phyloP scores from a whole-genome alignment of 176 grass and related monocot species.

The Saccharum officinarum region DNA sequence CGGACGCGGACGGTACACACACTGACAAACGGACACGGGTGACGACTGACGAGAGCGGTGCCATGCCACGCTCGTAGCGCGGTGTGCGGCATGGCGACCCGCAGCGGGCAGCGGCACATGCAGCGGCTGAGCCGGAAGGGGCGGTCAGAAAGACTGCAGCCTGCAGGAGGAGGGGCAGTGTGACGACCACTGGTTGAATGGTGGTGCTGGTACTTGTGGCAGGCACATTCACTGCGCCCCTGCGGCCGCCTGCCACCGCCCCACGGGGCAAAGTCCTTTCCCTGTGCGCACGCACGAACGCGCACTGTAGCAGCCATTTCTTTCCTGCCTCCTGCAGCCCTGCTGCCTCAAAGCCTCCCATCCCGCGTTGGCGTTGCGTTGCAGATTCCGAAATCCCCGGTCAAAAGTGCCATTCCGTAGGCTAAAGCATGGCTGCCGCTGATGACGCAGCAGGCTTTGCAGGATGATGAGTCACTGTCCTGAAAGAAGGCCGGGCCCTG shows the following conservation, averaged over 20 bases:
- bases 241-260: slow-evolving; percentile 37
- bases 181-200: slow-evolving; percentile 33
- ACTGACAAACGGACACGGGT: neutral
- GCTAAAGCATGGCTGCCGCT: slow-evolving; percentile 1
- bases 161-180: neutral
- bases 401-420: slow-evolving; percentile 26
- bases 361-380: neutral
- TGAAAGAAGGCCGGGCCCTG: neutral
- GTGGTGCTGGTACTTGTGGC: slow-evolving; percentile 40
- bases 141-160: slow-evolving; percentile 45
- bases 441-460: slow-evolving; percentile 25
- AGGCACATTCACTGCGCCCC: slow-evolving; percentile 54
- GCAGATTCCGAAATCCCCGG: slow-evolving; percentile 12
- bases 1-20: neutral
- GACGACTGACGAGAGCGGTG: slow-evolving; percentile 31
- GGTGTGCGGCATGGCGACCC: slow-evolving; percentile 8
- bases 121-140: slow-evolving; percentile 33
- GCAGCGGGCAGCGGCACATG: slow-evolving; percentile 50
- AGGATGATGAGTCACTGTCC: neutral
- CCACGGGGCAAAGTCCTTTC: slow-evolving; percentile 36
- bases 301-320: neutral
- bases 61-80: neutral
- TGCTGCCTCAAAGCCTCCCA: neutral
- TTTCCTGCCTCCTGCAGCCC: neutral
- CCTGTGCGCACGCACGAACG: slow-evolving; percentile 31